These are phyloP conservation scores for Inonotus hispidus DNA, from an alignment of 1,284 basidiomycete species.

Conservation along the genomic window DNA sequence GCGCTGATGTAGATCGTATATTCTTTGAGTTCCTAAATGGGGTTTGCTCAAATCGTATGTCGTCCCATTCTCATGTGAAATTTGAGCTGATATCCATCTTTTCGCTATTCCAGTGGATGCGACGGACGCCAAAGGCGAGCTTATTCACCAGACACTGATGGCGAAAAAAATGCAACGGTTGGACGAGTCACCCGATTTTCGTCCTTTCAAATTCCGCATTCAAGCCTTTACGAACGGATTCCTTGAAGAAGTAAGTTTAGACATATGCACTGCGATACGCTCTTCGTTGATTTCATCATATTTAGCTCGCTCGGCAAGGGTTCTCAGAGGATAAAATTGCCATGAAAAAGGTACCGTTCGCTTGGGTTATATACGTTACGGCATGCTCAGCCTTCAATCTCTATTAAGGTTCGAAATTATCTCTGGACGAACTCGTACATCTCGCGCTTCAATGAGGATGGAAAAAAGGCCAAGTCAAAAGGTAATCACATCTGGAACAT, in stretches of 20 bases:
- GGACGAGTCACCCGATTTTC: constrained; percentile 93
- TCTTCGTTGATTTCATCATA: constrained; percentile 16
- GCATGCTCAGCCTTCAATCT: constrained; percentile 21
- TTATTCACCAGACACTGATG: constrained; percentile 98
- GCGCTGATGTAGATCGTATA: constrained; percentile 79
- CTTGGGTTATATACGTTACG: not conserved
- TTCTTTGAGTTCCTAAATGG: constrained; percentile 88
- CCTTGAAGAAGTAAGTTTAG: constrained; percentile 71
- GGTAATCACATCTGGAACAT: constrained; percentile 99
- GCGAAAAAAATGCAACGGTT: constrained; percentile 96
- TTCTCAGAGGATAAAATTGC: constrained; percentile 84
- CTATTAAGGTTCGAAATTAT: constrained; percentile 86
- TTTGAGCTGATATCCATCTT: not conserved
- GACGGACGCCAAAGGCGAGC: constrained; percentile 91
- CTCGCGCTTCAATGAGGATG: constrained; percentile 97
- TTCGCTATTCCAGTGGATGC: constrained; percentile 69
- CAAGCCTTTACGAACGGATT: constrained; percentile 98
- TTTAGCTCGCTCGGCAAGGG: constrained; percentile 64
- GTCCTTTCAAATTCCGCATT: constrained; percentile 99
- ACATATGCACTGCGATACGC: constrained; percentile 10
- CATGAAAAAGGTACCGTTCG: constrained; percentile 71
- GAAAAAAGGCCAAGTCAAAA: constrained; percentile 98
- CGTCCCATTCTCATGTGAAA: constrained; percentile 3
- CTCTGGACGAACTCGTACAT: constrained; percentile 94
- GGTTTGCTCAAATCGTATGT: constrained; percentile 87